phyloP scores from a whole-genome alignment of 768 basidiomycete genomes.

The Boletellus emodensis region DNA sequence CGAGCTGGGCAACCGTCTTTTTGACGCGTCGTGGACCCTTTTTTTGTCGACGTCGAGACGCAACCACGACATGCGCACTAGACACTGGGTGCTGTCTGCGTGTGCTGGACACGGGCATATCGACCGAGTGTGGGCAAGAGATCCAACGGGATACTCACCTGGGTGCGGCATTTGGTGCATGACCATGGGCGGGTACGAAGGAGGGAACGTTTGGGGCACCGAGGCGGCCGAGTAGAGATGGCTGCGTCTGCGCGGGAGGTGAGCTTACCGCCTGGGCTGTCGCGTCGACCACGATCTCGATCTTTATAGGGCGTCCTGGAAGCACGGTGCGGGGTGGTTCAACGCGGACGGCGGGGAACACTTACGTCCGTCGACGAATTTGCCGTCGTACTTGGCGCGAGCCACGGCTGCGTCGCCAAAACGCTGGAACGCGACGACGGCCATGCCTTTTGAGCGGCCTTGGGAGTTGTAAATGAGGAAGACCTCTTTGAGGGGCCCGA shows the following conservation, averaged over 20 bases:
- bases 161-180: slow-evolving; percentile 14
- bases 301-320: slow-evolving; percentile 63
- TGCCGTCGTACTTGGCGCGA: slow-evolving; percentile 67
- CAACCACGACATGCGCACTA: slow-evolving; percentile 22
- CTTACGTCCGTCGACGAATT: slow-evolving; percentile 65
- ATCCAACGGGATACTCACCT: slow-evolving; percentile 9
- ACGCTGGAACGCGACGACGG: slow-evolving; percentile 64
- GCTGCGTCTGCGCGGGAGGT: slow-evolving; percentile 25
- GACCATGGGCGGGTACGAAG: slow-evolving; percentile 9
- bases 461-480: slow-evolving; percentile 75
- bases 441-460: slow-evolving; percentile 77
- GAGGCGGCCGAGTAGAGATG: slow-evolving; percentile 40
- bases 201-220: slow-evolving; percentile 13
- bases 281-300: slow-evolving; percentile 55
- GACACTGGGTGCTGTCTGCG: slow-evolving; percentile 18
- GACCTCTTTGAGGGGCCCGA: slow-evolving; percentile 67
- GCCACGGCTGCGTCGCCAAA: slow-evolving; percentile 60
- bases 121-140: background rate
- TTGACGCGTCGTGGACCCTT: slow-evolving; percentile 75
- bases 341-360: background rate
- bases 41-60: slow-evolving; percentile 47
- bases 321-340: background rate
- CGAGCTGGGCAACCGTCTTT: slow-evolving; percentile 62
- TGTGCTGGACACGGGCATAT: slow-evolving; percentile 8
- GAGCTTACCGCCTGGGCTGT: slow-evolving; percentile 20